These are phyloP conservation scores for Monosiga brevicollis DNA, from an alignment of 78 protist genomes.

Conservation along the genomic window DNA sequence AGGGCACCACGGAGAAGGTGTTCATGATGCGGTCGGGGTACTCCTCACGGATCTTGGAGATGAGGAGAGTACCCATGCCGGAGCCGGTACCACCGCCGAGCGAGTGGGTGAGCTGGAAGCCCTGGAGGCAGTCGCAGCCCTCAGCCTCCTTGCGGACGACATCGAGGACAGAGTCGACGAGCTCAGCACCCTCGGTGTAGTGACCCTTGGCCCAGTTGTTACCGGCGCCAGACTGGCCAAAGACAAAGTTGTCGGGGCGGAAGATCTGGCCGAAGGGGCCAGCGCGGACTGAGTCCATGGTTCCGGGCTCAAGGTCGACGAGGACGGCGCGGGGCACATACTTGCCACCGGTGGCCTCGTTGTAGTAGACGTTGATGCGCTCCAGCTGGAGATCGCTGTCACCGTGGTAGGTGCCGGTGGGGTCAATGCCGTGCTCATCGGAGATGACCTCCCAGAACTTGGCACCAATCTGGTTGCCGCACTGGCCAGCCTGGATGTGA, in stretches of 20 bases:
- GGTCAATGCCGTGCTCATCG: slow-evolving; percentile 91
- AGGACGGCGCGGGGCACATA: slow-evolving; percentile 97
- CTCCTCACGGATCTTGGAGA: slow-evolving; percentile 88
- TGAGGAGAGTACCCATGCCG: slow-evolving; percentile 77
- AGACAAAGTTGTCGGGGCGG: slow-evolving; percentile 90
- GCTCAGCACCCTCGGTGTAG: slow-evolving; percentile 90
- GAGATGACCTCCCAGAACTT: slow-evolving; percentile 83
- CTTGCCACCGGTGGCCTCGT: slow-evolving; percentile 85
- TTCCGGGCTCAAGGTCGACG: slow-evolving; percentile 97
- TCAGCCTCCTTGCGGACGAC: slow-evolving; percentile 94
- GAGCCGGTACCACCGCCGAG: slow-evolving; percentile 99
- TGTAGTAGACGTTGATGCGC: slow-evolving; percentile 93
- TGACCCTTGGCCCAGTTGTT: slow-evolving; percentile 97
- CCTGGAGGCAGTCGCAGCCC: slow-evolving; percentile 94
- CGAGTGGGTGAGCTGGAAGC: slow-evolving; percentile 86
- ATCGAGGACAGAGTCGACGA: slow-evolving; percentile 86
- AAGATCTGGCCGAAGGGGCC: slow-evolving; percentile 86
- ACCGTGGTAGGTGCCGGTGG: slow-evolving; percentile 80
- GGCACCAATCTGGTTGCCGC: slow-evolving; percentile 97
- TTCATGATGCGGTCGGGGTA: slow-evolving; percentile 95
- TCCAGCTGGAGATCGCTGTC: slow-evolving; percentile 74
- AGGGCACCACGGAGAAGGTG: slow-evolving; percentile 95
- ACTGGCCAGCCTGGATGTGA: slow-evolving; percentile 93
- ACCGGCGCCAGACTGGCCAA: slow-evolving; percentile 59
- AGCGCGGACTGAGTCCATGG: slow-evolving; percentile 91